Percentiles rank a stretch among this genome's conserved stretches.
phyloP scores from a whole-genome alignment of 2,329 filamentous ascomycete genomes.

The Aureobasidium namibiae region DNA sequence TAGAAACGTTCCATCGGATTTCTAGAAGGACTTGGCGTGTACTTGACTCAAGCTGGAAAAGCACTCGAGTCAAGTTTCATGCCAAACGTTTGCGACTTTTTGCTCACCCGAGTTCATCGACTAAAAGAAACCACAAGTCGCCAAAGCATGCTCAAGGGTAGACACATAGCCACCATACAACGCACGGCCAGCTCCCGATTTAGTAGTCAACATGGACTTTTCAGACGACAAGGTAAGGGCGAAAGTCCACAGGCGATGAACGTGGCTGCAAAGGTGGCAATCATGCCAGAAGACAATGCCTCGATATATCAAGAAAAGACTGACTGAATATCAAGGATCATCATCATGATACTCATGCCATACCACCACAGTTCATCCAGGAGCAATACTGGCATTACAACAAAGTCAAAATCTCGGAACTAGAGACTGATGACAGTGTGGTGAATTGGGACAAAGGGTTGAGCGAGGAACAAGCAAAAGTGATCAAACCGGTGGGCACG shows the following conservation, averaged over 20 bases:
- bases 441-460: constrained; percentile 14
- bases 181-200: neutral
- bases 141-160: neutral
- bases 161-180: neutral
- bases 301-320: neutral
- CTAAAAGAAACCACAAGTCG: neutral
- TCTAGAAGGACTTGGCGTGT: constrained; percentile 1
- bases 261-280: constrained; percentile 1
- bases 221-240: constrained; percentile 12
- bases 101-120: neutral
- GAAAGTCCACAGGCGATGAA: neutral
- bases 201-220: constrained; percentile 6
- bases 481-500: constrained; percentile 7
- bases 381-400: constrained; percentile 17
- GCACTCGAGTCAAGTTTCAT: neutral
- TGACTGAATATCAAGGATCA: neutral
- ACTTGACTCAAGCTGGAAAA: neutral
- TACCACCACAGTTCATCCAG: constrained; percentile 14
- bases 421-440: constrained; percentile 13
- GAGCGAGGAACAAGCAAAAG: constrained; percentile 9
- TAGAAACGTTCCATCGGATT: neutral
- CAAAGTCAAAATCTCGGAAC: constrained; percentile 15
- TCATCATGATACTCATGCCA: constrained; percentile 15
- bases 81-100: neutral
- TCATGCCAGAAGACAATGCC: neutral